Evolutionary conservation across 2,329 filamentous ascomycete species (phyloP), one percentile per base, ranked within the genome.

Genomic region (Ascomycota sp.): DNA sequence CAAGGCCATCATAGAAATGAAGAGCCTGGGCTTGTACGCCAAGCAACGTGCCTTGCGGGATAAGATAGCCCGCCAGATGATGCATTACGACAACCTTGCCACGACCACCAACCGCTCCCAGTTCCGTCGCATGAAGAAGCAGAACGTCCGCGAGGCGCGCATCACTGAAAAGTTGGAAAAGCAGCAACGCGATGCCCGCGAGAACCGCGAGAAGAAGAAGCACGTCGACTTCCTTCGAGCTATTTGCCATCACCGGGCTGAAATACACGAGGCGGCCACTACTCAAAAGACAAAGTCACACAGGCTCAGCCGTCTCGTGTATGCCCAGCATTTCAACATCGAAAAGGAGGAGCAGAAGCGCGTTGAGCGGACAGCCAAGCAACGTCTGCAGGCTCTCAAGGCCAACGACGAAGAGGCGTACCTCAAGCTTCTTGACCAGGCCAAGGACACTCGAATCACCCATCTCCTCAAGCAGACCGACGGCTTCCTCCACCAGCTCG

Each of bases 321-420:
- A 79, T 41, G 59, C 67, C 37, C 84, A 92, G 39, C 89, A 98
- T 54, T 79, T 84, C 56, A 81, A 86, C 52, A 95, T 98, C 52
- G 89, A 98, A 55, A 92, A 92, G 59, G 89, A 98, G 63, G 89
- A 98, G 59, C 86, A 95, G 66, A 95, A 92, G 62, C 80, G 89
- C 40, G 79, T 98, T 43, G 89, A 98, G 61, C 72, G 89, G 41
- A 98, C 86, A 8, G 89, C 89, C 41, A 98, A 98, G 65, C 89
- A 98, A 57, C 89, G 89, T 93, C 74, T 98, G 43, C 86, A 95
- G 56, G 89, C 89, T 39, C 68, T 98, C 53, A 95, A 93, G 61
- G 86, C 89, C 47, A 92, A 98, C 72, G 89, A 98, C 54, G 89
- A 98, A 61, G 89, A 95, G 59, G 92, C 89, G 1, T 98, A 98